Base-by-base conservation (phyloP, 2,329 filamentous ascomycete genomes). In the Ophiostoma ips region DNA sequence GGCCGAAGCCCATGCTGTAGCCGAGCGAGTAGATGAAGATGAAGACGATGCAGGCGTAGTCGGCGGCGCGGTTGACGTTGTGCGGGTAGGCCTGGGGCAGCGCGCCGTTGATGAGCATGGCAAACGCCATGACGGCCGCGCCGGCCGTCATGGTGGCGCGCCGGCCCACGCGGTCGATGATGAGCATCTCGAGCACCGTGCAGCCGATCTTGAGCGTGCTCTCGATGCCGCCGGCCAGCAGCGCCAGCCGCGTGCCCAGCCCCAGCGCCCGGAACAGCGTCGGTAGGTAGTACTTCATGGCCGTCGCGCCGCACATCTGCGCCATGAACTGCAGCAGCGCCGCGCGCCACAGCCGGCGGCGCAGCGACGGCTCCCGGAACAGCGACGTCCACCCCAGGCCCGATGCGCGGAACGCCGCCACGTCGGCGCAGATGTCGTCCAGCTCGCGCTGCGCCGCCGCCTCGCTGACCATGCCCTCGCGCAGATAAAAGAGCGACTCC, bases 261-360 rank as follows among this genome's bases (percentile, higher is more conserved):
- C 76, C 75, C 2, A 79, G 62, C 3, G 68, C 68, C 48, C 66
- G 60, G 52, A 79, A 71, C 9, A 77, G 70, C 0, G 68, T 70
- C 0, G 75, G 75, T 0, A 79, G 66, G 55, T 78, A 78, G 56
- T 79, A 78, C 56, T 79, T 78, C 66, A 79, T 77, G 3, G 73
- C 74, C 0, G 74, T 73, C 13, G 74, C 73, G 18, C 76, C 75
- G 55, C 73, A 77, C 71, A 78, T 74, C 55, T 77, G 73, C 0
- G 73, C 71, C 71, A 79, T 73, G 60, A 79, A 78, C 58, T 78
- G 75, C 5, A 79, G 64, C 1, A 77, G 61, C 0, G 72, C 68
- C 1, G 74, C 73, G 16, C 75, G 68, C 76, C 76, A 79, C 13
- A 79, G 63, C 0, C 76, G 67, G 13, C 69, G 65, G 57, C 72